Conservation (phyloP, 2,329 filamentous ascomycete species). For the Exophiala sp. region DNA sequence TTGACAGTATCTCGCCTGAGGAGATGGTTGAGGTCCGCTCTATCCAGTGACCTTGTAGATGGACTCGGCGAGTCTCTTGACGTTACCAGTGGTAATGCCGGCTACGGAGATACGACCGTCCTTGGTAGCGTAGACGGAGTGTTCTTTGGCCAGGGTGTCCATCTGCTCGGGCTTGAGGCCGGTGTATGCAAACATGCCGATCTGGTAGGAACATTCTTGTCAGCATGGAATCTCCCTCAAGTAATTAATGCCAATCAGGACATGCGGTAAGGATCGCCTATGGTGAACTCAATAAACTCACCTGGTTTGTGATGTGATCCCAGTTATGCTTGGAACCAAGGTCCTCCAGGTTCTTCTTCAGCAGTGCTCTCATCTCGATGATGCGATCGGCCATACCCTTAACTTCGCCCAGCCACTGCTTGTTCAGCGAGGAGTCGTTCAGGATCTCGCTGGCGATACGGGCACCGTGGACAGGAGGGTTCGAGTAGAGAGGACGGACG, state of each 20-base stretch:
- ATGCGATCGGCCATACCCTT: constrained; percentile 99
- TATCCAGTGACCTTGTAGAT: constrained; percentile 52
- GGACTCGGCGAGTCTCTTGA: constrained; percentile 48
- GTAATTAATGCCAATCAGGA: too few relatives aligned
- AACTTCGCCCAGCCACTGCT: constrained; percentile 94
- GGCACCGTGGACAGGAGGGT: constrained; percentile 94
- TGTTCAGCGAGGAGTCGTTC: constrained; percentile 76
- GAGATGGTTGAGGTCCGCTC: constrained; percentile 3
- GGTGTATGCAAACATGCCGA: constrained; percentile 99
- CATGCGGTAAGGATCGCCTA: background rate
- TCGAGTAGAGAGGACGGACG: constrained; percentile 94
- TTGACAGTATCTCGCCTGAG: background rate
- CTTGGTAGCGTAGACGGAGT: constrained; percentile 96
- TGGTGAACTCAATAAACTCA: constrained; percentile 25
- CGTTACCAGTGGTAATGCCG: constrained; percentile 49
- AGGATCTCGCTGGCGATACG: constrained; percentile 91
- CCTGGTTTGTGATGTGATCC: constrained; percentile 94
- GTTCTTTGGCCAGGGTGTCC: constrained; percentile 85
- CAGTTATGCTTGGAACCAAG: constrained; percentile 96
- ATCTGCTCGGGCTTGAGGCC: constrained; percentile 88
- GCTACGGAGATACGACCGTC: constrained; percentile 52
- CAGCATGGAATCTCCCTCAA: background rate
- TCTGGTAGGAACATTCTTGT: constrained; percentile 45
- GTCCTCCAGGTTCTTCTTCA: constrained; percentile 92
- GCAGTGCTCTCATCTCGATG: constrained; percentile 92